Percentiles rank a stretch among this genome's conserved stretches.
Conservation (phyloP, 2,329 filamentous ascomycete species). For the Pseudophaeomoniella oleicola region DNA sequence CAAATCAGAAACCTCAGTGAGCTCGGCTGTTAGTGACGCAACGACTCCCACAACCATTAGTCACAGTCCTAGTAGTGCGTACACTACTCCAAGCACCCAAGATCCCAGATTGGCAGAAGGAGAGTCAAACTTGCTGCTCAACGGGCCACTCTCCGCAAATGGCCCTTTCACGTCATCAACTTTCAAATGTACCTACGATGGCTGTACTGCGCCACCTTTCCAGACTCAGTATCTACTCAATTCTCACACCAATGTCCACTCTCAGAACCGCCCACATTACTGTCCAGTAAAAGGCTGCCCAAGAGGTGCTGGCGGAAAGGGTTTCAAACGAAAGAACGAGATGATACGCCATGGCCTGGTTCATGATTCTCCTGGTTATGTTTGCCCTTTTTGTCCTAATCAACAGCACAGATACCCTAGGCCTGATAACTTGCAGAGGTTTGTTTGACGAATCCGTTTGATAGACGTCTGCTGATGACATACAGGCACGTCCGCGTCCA, state of each 20-base stretch:
- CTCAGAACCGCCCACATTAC: conserved; percentile 47
- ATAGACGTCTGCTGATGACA: conserved; percentile 2
- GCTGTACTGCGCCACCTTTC: conserved; percentile 44
- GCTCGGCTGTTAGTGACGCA: conserved; percentile 15
- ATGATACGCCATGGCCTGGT: conserved; percentile 71
- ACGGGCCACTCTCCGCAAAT: conserved; percentile 12
- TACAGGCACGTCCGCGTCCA: conserved; percentile 80
- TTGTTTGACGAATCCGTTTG: conserved; percentile 16
- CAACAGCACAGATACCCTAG: conserved; percentile 87
- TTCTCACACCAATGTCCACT: conserved; percentile 46
- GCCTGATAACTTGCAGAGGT: conserved; percentile 93
- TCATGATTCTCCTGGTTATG: conserved; percentile 85
- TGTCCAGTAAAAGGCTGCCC: conserved; percentile 45
- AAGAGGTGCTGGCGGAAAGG: conserved; percentile 46
- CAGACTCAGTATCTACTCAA: conserved; percentile 52
- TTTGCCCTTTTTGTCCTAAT: conserved; percentile 91
- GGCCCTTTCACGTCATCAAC: conserved; percentile 14
- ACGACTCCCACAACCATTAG: conserved; percentile 14
- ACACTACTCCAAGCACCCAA: conserved; percentile 21
- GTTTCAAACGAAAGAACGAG: conserved; percentile 56
- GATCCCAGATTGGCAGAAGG: conserved; percentile 15
- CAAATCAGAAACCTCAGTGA: conserved; percentile 14
- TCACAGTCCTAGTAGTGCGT: conserved; percentile 20
- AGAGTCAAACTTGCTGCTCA: conserved; percentile 12
- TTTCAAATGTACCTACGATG: conserved; percentile 40